These are phyloP conservation scores for Aethionema arabicum DNA, from an alignment of 345 rosid species.

Conservation along the genomic window DNA sequence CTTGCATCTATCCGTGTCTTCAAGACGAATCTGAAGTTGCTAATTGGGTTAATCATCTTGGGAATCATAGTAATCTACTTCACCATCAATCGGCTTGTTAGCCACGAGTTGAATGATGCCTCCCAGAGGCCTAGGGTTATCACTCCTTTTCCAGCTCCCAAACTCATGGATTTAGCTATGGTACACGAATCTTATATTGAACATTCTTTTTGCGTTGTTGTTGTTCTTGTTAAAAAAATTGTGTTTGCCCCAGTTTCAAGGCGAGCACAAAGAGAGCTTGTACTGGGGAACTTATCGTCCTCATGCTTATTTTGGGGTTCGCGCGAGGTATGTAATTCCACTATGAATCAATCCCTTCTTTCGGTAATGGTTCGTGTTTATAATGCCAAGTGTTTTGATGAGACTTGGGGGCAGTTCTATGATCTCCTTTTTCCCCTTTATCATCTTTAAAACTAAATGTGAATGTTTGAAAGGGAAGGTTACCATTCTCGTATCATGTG, in stretches of 20 bases:
- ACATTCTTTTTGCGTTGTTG: conserved; percentile 2
- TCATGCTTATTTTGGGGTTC: conserved; percentile 89
- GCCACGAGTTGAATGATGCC: conserved; percentile 29
- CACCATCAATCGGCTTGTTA: conserved; percentile 23
- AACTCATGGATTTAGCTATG: conserved; percentile 78
- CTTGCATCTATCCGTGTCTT: conserved; percentile 36
- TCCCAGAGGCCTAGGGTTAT: conserved; percentile 58
- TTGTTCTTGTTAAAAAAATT: conserved; percentile 1
- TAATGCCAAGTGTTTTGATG: background rate
- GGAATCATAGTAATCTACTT: conserved; percentile 28
- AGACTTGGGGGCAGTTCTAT: background rate
- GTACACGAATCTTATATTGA: conserved; percentile 24
- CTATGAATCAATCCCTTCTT: background rate
- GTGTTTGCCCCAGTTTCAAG: conserved; percentile 61
- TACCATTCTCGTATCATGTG: background rate
- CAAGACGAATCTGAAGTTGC: conserved; percentile 25
- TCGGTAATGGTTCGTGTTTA: background rate
- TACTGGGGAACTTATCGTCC: conserved; percentile 97
- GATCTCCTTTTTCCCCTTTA: background rate
- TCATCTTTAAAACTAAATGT: background rate
- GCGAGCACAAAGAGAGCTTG: conserved; percentile 82
- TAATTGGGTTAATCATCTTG: conserved; percentile 22
- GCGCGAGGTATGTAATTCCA: conserved; percentile 57
- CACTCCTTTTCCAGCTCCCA: conserved; percentile 86
- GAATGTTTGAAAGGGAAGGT: background rate